A percentile compares a stretch with the other conserved stretches of the same genome.
Evolutionary conservation across 1,284 basidiomycete genomes (phyloP).

Genomic region (Sanghuangporus weigelae): DNA sequence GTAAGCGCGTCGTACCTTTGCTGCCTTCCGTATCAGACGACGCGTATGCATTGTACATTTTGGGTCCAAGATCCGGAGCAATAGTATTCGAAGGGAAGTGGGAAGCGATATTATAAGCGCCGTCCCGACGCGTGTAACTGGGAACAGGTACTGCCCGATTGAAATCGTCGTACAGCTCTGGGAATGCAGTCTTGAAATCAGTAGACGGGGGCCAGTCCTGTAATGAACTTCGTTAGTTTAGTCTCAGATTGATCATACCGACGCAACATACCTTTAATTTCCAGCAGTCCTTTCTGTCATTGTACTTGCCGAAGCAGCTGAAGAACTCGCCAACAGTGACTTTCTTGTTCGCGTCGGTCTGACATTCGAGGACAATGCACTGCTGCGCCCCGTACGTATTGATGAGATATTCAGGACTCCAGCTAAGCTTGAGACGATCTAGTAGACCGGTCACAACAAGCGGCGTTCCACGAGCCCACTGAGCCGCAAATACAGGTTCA

Average conservation of each 20-base stretch:
- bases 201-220: conserved; percentile 90
- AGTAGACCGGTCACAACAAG: conserved; percentile 68
- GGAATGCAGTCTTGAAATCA: conserved; percentile 81
- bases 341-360: conserved; percentile 58
- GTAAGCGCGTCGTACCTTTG: conserved; percentile 81
- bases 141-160: conserved; percentile 79
- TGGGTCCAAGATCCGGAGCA: conserved; percentile 83
- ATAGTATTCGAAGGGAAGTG: conserved; percentile 84
- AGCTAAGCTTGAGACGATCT: conserved; percentile 57
- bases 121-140: conserved; percentile 84
- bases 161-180: conserved; percentile 87
- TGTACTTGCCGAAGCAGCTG: conserved; percentile 66
- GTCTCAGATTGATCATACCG: not conserved
- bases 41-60: conserved; percentile 78
- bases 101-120: conserved; percentile 80
- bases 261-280: conserved; percentile 68
- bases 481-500: conserved; percentile 54
- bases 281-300: conserved; percentile 52
- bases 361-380: conserved; percentile 79
- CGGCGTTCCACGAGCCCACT: conserved; percentile 74
- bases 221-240: not conserved
- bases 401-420: conserved; percentile 82
- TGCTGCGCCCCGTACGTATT: conserved; percentile 59
- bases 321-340: conserved; percentile 80
- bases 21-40: conserved; percentile 57